Evolutionary conservation across 2,329 filamentous ascomycete species (phyloP).

Genomic region (Aureobasidium lini): DNA sequence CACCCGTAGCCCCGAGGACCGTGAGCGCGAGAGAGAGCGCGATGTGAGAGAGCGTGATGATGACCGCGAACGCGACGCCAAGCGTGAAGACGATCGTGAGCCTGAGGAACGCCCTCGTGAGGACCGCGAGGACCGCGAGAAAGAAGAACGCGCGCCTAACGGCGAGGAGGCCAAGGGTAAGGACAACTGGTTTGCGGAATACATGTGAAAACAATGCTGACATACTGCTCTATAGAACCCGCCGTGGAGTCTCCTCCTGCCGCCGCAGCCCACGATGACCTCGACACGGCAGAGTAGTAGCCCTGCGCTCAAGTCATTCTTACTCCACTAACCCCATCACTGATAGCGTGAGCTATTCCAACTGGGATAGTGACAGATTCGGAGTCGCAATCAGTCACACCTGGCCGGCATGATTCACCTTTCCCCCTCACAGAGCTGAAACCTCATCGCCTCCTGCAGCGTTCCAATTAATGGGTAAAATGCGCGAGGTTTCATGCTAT

Average conservation of each 20-base stretch:
- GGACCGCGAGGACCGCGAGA: slow-evolving; percentile 34
- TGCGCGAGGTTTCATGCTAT: slow-evolving; percentile 1
- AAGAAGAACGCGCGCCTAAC: slow-evolving; percentile 43
- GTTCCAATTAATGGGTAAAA: slow-evolving; percentile 6
- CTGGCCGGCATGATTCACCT: slow-evolving; percentile 9
- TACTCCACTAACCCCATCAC: background rate
- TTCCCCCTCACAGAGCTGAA: background rate
- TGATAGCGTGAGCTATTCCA: background rate
- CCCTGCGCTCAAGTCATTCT: background rate
- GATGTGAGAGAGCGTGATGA: slow-evolving; percentile 36
- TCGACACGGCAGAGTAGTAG: slow-evolving; percentile 79
- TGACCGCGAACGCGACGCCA: slow-evolving; percentile 61
- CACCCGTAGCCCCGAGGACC: slow-evolving; percentile 57
- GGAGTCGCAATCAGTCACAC: background rate
- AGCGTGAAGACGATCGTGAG: slow-evolving; percentile 52
- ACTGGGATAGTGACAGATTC: slow-evolving; percentile 4
- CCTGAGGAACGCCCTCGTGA: slow-evolving; percentile 51
- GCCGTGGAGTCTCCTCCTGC: slow-evolving; percentile 65
- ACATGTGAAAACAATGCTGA: slow-evolving; percentile 22
- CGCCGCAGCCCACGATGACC: slow-evolving; percentile 73
- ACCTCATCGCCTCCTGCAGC: slow-evolving; percentile 4
- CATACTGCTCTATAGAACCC: slow-evolving; percentile 27
- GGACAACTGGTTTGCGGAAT: slow-evolving; percentile 15
- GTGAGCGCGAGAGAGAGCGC: slow-evolving; percentile 60
- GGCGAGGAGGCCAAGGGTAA: slow-evolving; percentile 87